Conservation (phyloP, 2,329 filamentous ascomycete species). For the Paecilomyces formosus region DNA sequence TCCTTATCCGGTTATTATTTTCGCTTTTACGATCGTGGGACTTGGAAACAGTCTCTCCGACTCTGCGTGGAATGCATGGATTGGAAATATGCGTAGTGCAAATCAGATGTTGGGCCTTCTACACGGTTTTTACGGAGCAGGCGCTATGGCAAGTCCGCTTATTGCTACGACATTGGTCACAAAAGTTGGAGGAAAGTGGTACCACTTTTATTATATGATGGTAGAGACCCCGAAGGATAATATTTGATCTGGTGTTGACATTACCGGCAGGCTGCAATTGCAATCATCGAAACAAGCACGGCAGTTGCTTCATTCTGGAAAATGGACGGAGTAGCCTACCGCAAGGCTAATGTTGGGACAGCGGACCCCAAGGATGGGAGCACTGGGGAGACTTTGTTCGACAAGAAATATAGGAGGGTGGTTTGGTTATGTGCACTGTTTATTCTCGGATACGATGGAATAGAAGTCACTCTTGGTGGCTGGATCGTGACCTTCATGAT, state of each 20-base stretch:
- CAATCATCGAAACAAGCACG: slow-evolving; percentile 47
- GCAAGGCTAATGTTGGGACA: slow-evolving; percentile 1
- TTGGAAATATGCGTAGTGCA: slow-evolving; percentile 64
- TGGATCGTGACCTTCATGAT: slow-evolving; percentile 89
- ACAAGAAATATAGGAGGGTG: slow-evolving; percentile 25
- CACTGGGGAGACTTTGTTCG: slow-evolving; percentile 6
- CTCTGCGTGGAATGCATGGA: slow-evolving; percentile 52
- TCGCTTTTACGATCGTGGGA: slow-evolving; percentile 59
- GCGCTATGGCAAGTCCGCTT: slow-evolving; percentile 60
- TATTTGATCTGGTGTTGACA: neutral
- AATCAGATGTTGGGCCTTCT: slow-evolving; percentile 67
- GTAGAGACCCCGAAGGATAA: slow-evolving; percentile 56
- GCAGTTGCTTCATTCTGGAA: slow-evolving; percentile 10
- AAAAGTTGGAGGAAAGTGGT: slow-evolving; percentile 57
- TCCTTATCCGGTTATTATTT: slow-evolving; percentile 58
- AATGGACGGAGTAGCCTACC: slow-evolving; percentile 8
- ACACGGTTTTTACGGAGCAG: slow-evolving; percentile 63
- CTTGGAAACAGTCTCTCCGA: slow-evolving; percentile 61
- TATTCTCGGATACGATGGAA: slow-evolving; percentile 69
- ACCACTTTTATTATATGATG: slow-evolving; percentile 69
- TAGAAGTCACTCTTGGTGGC: slow-evolving; percentile 63
- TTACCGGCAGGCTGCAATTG: slow-evolving; percentile 18
- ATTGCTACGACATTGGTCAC: slow-evolving; percentile 67
- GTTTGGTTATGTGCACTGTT: slow-evolving; percentile 68
- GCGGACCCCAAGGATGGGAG: slow-evolving; percentile 1